Percentiles rank a stretch among this genome's conserved stretches.
Conservation (phyloP, 2,329 filamentous ascomycete species). For the Aspergillus quadricinctus region DNA sequence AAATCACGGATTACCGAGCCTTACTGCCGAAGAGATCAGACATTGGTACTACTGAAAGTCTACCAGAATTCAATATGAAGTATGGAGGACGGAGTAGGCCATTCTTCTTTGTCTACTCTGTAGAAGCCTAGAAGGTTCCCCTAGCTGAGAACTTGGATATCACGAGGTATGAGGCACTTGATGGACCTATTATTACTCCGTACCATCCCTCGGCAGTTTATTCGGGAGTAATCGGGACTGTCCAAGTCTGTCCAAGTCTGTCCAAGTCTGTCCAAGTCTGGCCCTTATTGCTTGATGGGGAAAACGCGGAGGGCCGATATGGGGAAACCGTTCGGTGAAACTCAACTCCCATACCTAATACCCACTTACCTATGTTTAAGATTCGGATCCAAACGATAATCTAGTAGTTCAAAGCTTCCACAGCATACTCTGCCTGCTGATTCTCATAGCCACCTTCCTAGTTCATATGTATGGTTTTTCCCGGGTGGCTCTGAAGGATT, state of each 20-base stretch:
- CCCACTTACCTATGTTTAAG: background rate
- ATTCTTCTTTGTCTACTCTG: background rate
- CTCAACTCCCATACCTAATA: background rate
- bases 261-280: background rate
- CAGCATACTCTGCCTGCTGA: background rate
- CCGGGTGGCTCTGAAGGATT: slow-evolving; percentile 4
- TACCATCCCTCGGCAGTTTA: background rate
- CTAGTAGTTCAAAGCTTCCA: background rate
- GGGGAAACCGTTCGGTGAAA: background rate
- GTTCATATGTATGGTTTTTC: background rate
- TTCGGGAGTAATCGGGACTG: too few relatives aligned
- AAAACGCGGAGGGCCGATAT: background rate
- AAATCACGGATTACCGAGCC: background rate
- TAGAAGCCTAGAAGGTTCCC: too few relatives aligned
- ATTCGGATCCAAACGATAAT: background rate
- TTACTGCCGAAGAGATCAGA: background rate
- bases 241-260: background rate
- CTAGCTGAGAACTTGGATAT: background rate
- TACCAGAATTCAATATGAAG: background rate
- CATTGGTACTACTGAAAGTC: background rate
- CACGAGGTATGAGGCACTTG: background rate
- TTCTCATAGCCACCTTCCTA: background rate
- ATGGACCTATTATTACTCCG: background rate
- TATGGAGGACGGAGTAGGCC: background rate
- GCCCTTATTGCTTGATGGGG: background rate